These are phyloP conservation scores for Cryphonectria nitschkei DNA, from an alignment of 2,329 filamentous ascomycete species.

Conservation along the genomic window DNA sequence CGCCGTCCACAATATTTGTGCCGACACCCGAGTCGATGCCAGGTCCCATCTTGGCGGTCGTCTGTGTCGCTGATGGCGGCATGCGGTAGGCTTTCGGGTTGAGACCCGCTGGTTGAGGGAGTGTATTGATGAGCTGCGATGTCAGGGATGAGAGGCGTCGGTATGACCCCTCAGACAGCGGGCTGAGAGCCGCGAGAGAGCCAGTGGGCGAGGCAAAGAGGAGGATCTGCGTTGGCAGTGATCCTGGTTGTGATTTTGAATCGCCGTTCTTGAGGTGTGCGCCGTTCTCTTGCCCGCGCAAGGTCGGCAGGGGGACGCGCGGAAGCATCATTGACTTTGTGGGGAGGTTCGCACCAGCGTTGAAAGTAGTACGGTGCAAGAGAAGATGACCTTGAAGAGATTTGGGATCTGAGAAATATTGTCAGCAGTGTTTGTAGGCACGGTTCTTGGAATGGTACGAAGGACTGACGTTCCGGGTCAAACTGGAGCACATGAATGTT, in stretches of 20 bases:
- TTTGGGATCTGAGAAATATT: slow-evolving; percentile 72
- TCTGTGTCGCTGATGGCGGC: slow-evolving; percentile 52
- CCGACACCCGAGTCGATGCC: slow-evolving; percentile 63
- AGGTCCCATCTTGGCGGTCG: slow-evolving; percentile 42
- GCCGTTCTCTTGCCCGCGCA: slow-evolving; percentile 42
- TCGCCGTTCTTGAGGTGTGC: slow-evolving; percentile 34
- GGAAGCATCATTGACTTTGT: slow-evolving; percentile 75
- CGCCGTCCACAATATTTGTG: slow-evolving; percentile 76
- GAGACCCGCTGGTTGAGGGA: slow-evolving; percentile 77
- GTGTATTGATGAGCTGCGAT: slow-evolving; percentile 74
- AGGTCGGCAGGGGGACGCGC: slow-evolving; percentile 50
- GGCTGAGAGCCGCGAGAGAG: slow-evolving; percentile 73
- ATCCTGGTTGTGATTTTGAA: slow-evolving; percentile 43
- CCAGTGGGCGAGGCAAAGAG: slow-evolving; percentile 78
- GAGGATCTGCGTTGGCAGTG: slow-evolving; percentile 49
- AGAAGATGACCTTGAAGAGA: slow-evolving; percentile 87
- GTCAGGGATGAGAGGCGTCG: slow-evolving; percentile 81
- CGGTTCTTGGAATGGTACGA: slow-evolving; percentile 11
- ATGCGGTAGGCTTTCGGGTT: slow-evolving; percentile 81
- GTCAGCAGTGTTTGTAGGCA: slow-evolving; percentile 33
- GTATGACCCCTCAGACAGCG: slow-evolving; percentile 79
- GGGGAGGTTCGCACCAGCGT: slow-evolving; percentile 77
- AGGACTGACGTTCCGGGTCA: slow-evolving; percentile 83
- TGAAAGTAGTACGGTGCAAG: slow-evolving; percentile 85
- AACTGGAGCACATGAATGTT: slow-evolving; percentile 91